These are phyloP conservation scores for Dactylis glomerata DNA, from an alignment of 176 grass and related monocot species.

Conservation along the genomic window DNA sequence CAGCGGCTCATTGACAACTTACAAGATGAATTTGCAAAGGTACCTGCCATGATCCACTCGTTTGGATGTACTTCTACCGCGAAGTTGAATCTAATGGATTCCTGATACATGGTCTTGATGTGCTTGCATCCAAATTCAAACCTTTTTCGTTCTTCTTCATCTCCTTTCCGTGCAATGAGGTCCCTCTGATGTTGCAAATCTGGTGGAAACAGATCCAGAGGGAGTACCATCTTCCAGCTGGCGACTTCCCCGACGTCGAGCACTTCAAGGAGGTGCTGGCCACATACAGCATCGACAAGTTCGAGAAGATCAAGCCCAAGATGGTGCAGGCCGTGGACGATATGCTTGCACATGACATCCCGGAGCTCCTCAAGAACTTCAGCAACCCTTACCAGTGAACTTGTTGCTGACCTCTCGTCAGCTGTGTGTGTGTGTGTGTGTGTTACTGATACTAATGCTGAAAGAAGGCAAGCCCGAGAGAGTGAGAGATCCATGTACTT, in stretches of 20 bases:
- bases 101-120: not conserved
- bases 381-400: conserved; percentile 78
- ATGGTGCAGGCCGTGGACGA: conserved; percentile 87
- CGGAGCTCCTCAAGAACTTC: conserved; percentile 71
- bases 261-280: conserved; percentile 80
- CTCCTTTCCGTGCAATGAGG: not conserved
- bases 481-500: not conserved
- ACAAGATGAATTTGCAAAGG: conserved; percentile 79
- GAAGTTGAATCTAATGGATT: not conserved
- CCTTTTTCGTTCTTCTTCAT: not conserved
- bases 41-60: not conserved
- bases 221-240: conserved; percentile 71
- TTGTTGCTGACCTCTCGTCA: conserved; percentile 33
- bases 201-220: conserved; percentile 72
- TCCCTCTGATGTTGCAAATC: not conserved
- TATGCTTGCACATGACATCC: conserved; percentile 88
- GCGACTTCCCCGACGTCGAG: conserved; percentile 86
- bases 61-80: not conserved
- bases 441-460: not conserved
- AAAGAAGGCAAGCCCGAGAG: not conserved
- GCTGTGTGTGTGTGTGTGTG: not conserved
- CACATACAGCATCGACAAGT: conserved; percentile 89
- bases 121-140: not conserved
- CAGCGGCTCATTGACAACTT: conserved; percentile 76
- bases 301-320: conserved; percentile 93